A percentile compares a stretch with the other conserved stretches of the same genome.
phyloP scores from a whole-genome alignment of 164 flowering plant species.

The Paratinospora sagittata region DNA sequence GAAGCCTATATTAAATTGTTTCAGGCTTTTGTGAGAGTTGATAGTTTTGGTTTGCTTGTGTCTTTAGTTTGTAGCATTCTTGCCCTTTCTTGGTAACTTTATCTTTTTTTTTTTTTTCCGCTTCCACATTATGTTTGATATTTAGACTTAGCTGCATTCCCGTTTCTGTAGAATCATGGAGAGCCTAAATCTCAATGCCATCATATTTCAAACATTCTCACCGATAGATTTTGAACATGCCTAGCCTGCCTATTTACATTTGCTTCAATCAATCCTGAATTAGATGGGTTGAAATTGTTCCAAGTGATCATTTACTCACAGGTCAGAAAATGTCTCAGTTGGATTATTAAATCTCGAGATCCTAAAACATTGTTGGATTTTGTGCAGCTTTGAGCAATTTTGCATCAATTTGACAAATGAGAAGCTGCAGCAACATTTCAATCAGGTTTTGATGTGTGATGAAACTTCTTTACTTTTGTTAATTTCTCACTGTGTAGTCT shows the following conservation, averaged over 20 bases:
- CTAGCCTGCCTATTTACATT: no score
- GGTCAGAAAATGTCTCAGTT: background rate
- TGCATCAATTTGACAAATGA: conserved; percentile 99
- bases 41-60: no score
- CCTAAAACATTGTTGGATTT: background rate
- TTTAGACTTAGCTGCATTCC: no score
- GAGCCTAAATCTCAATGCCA: no score
- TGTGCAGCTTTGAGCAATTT: conserved; percentile 94
- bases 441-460: conserved; percentile 65
- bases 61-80: no score
- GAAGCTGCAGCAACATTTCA: conserved; percentile 98
- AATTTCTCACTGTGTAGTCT: background rate
- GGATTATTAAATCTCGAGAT: background rate
- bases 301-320: background rate
- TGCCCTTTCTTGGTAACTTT: no score
- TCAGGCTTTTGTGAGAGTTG: no score
- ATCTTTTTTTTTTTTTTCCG: no score
- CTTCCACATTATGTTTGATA: no score
- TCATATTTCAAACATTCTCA: no score
- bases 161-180: no score
- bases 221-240: background rate
- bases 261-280: background rate
- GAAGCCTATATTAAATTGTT: no score
- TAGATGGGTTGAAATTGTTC: background rate
- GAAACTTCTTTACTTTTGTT: background rate